Evolutionary conservation across 345 rosid species (phyloP), one percentile per base, ranked within the genome.

Genomic region (Melaleuca quinquenervia): DNA sequence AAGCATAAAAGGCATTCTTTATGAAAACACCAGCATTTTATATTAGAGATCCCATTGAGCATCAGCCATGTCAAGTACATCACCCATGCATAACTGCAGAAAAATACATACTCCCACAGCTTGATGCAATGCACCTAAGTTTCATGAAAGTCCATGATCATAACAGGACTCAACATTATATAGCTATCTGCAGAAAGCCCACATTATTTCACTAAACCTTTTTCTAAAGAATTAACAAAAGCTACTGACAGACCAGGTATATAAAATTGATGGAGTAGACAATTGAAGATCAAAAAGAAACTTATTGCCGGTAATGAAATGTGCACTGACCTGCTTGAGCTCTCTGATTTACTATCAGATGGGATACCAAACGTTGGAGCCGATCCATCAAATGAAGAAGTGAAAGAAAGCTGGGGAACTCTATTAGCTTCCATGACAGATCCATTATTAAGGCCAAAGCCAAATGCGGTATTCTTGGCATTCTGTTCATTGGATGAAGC

Each of bases 311-410:
- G 75, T 7, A 82, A 82, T 82, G 84, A 82, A 10, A 45, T 5
- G 82, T 58, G 27, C 32, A 84, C 93, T 82, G 26, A 94, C 96
- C 96, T 91, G 90, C 85, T 86, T 85, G 89, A 84, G 64, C 83
- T 91, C 58, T 86, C 92, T 78, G 90, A 84, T 64, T 85, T 87
- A 53, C 88, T 24, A 53, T 85, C 78, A 36, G 78, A 86, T 60
- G 88, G 84, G 75, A 84, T 56, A 82, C 82, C 86, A 85, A 64
- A 83, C 32, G 86, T 91, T 27, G 64, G 32, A 84, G 84, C 84
- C 27, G 89, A 76, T 82, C 85, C 93, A 91, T 50, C 83, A 85
- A 83, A 85, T 70, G 78, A 36, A 49, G 88, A 52, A 52, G 60
- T 41, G 36, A 84, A 75, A 27, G 84, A 24, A 55, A 86, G 53